These are phyloP conservation scores for Stagonosporopsis chrysanthemi DNA, from an alignment of 2,329 filamentous ascomycete species.

Conservation along the genomic window DNA sequence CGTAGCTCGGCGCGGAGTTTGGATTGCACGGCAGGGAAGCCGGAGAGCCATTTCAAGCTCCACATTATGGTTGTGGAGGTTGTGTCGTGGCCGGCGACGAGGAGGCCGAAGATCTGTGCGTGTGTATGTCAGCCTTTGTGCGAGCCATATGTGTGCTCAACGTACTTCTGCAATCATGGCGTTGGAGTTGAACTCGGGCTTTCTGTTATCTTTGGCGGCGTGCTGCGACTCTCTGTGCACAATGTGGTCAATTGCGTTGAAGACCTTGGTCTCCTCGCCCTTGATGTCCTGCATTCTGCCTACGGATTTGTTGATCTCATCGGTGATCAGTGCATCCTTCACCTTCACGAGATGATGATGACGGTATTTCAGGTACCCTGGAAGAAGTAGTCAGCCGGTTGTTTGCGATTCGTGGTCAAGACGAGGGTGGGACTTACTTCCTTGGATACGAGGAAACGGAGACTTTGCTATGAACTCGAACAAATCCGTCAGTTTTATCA, in stretches of 20 bases:
- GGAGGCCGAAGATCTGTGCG: slow-evolving; percentile 43
- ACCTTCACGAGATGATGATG: neutral
- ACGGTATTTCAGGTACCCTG: neutral
- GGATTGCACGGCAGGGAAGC: slow-evolving; percentile 45
- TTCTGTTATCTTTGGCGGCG: slow-evolving; percentile 10
- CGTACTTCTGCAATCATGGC: slow-evolving; percentile 20
- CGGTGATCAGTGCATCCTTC: slow-evolving; percentile 4
- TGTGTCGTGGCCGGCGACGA: slow-evolving; percentile 58
- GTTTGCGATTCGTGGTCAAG: too few species aligned
- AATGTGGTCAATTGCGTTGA: slow-evolving; percentile 23
- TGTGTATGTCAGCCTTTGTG: neutral
- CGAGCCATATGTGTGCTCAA: neutral
- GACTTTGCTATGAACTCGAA: slow-evolving; percentile 12
- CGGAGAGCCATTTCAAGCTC: slow-evolving; percentile 52
- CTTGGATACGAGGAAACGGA: slow-evolving; percentile 9
- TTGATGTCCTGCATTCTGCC: slow-evolving; percentile 13
- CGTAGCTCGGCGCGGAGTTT: slow-evolving; percentile 45
- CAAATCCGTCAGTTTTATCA: slow-evolving; percentile 15
- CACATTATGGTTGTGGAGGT: slow-evolving; percentile 53
- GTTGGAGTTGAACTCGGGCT: slow-evolving; percentile 14
- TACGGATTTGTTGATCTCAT: slow-evolving; percentile 16
- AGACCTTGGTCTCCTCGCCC: slow-evolving; percentile 2
- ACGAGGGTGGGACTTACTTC: neutral
- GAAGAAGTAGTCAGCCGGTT: neutral
- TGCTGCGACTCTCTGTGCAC: slow-evolving; percentile 16